Evolutionary conservation across 805 yeast genomes (phyloP).

Genomic region (Isabelozyma pseudorhagii): DNA sequence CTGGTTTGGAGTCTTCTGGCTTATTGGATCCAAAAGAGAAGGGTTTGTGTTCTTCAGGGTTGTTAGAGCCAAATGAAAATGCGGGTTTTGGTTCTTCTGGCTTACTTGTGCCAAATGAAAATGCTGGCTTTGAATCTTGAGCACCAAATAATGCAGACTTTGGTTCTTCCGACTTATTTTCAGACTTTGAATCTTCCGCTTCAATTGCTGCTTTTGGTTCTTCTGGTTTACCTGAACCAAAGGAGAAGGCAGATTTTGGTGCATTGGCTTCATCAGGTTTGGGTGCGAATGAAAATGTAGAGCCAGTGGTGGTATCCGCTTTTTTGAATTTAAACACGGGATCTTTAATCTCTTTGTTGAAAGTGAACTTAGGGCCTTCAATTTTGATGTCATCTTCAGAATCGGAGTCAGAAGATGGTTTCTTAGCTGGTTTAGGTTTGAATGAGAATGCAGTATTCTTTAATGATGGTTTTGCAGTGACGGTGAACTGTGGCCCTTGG

Average conservation of each 20-base stretch:
- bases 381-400: constrained; percentile 63
- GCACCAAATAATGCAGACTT: constrained; percentile 25
- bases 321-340: constrained; percentile 23
- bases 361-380: constrained; percentile 68
- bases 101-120: constrained; percentile 15
- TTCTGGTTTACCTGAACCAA: constrained; percentile 28
- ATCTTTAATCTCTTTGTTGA: constrained; percentile 35
- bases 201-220: constrained; percentile 12
- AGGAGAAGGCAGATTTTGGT: constrained; percentile 2
- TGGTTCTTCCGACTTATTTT: constrained; percentile 5
- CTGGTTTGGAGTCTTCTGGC: constrained; percentile 10
- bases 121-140: constrained; percentile 15
- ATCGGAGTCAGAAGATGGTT: constrained; percentile 42
- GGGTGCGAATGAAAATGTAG: background rate
- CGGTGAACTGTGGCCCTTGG: constrained; percentile 36
- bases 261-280: constrained; percentile 1
- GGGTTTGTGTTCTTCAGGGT: constrained; percentile 1
- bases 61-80: constrained; percentile 13
- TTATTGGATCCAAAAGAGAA: constrained; percentile 24
- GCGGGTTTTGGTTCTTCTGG: constrained; percentile 5
- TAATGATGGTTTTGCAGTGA: constrained; percentile 22
- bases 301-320: background rate
- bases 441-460: constrained; percentile 38
- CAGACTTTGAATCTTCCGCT: constrained; percentile 8
- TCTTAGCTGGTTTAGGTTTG: constrained; percentile 26